Evolutionary conservation across 148 eudicot genomes (phyloP).

Genomic region (Chenopodium quinoa): DNA sequence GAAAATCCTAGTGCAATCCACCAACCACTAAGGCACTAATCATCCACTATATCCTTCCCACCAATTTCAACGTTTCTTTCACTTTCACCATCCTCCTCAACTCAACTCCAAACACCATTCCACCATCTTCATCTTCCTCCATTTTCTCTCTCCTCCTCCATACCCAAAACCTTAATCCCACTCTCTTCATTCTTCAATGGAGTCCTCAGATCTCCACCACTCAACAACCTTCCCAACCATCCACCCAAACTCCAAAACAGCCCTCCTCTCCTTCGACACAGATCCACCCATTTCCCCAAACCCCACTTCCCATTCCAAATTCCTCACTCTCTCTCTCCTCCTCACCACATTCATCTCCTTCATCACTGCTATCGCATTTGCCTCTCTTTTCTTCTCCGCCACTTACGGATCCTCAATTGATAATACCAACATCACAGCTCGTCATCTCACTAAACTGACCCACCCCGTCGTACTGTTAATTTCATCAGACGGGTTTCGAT

Average conservation of each 20-base stretch:
- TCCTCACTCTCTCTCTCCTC: slow-evolving; percentile 38
- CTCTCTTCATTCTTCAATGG: slow-evolving; percentile 19
- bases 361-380: slow-evolving; percentile 30
- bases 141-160: slow-evolving; percentile 2
- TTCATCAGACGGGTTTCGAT: slow-evolving; percentile 88
- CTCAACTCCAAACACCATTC: neutral
- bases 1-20: too few relatives aligned
- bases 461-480: slow-evolving; percentile 60
- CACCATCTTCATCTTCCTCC: neutral
- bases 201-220: slow-evolving; percentile 12
- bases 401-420: slow-evolving; percentile 23
- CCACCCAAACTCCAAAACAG: slow-evolving; percentile 34
- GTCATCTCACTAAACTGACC: slow-evolving; percentile 45
- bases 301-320: slow-evolving; percentile 12
- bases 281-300: slow-evolving; percentile 18
- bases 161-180: neutral
- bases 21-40: too few relatives aligned
- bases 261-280: slow-evolving; percentile 45
- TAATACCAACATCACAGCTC: slow-evolving; percentile 27
- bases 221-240: slow-evolving; percentile 4
- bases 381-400: slow-evolving; percentile 36
- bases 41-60: neutral
- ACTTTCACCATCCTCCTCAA: neutral
- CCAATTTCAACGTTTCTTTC: neutral
- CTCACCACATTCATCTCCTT: slow-evolving; percentile 33